phyloP scores from a whole-genome alignment of 1,139 yeast genomes.

The Hyphopichia burtonii region DNA sequence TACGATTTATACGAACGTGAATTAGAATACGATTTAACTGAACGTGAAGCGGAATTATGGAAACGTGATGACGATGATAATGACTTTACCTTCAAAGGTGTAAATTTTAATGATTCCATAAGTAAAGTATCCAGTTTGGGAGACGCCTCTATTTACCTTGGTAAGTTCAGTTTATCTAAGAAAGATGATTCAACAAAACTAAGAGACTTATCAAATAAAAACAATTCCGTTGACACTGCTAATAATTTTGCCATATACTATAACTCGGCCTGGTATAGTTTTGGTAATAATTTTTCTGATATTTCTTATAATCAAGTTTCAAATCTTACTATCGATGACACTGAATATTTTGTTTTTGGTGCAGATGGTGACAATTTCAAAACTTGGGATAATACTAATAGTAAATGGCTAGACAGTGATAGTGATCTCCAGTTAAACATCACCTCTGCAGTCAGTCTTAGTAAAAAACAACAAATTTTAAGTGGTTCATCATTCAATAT shows the following conservation, averaged over 20 bases:
- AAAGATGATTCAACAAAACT: slow-evolving; percentile 17
- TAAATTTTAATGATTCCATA: slow-evolving; percentile 30
- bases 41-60: not conserved
- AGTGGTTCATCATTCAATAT: slow-evolving; percentile 40
- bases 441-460: slow-evolving; percentile 29
- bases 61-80: slow-evolving; percentile 22
- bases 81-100: slow-evolving; percentile 22
- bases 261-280: slow-evolving; percentile 32
- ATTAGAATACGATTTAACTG: slow-evolving; percentile 6
- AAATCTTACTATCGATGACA: slow-evolving; percentile 31
- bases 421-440: slow-evolving; percentile 35
- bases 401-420: slow-evolving; percentile 33
- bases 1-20: slow-evolving; percentile 1
- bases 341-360: slow-evolving; percentile 39
- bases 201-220: slow-evolving; percentile 29
- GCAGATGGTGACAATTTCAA: slow-evolving; percentile 24
- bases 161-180: slow-evolving; percentile 28
- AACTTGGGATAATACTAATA: slow-evolving; percentile 43
- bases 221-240: slow-evolving; percentile 24
- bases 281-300: slow-evolving; percentile 34
- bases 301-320: slow-evolving; percentile 30
- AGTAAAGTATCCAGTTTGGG: slow-evolving; percentile 20
- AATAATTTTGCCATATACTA: slow-evolving; percentile 35
- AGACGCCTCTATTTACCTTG: slow-evolving; percentile 24
- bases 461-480: slow-evolving; percentile 30